Conservation (phyloP, 2,329 filamentous ascomycete species). For the Fusarium neocosmosporiellum region DNA sequence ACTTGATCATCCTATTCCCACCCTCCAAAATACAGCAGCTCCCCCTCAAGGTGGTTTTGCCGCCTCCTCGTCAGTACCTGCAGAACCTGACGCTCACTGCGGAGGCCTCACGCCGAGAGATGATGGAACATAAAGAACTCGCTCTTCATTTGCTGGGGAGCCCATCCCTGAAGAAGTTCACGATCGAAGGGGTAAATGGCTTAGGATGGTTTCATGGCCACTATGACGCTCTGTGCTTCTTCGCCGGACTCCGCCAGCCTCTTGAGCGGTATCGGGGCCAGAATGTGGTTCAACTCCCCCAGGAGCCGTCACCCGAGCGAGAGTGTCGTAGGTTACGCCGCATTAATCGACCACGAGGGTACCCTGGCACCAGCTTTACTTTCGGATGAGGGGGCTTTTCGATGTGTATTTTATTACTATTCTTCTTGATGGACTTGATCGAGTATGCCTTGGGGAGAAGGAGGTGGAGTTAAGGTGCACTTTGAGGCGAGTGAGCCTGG, state of each 20-base stretch:
- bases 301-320: too few species aligned
- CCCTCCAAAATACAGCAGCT: neutral
- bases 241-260: neutral
- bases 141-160: neutral
- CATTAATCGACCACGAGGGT: neutral
- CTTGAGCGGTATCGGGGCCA: neutral
- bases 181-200: neutral
- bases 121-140: neutral
- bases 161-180: neutral
- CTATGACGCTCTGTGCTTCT: neutral
- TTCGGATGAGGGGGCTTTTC: neutral
- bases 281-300: neutral
- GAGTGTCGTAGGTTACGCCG: too few species aligned
- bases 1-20: neutral
- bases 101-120: neutral
- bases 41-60: neutral
- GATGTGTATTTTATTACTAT: neutral
- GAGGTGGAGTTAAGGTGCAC: neutral
- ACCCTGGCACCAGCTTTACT: neutral
- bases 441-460: neutral
- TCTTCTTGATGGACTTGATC: neutral
- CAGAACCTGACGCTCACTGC: neutral
- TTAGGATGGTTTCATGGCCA: neutral
- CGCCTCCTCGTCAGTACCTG: neutral
- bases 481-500: neutral